A percentile compares a stretch with the other conserved stretches of the same genome.
Evolutionary conservation across 768 basidiomycete species (phyloP).

Genomic region (Mycena haematopus): DNA sequence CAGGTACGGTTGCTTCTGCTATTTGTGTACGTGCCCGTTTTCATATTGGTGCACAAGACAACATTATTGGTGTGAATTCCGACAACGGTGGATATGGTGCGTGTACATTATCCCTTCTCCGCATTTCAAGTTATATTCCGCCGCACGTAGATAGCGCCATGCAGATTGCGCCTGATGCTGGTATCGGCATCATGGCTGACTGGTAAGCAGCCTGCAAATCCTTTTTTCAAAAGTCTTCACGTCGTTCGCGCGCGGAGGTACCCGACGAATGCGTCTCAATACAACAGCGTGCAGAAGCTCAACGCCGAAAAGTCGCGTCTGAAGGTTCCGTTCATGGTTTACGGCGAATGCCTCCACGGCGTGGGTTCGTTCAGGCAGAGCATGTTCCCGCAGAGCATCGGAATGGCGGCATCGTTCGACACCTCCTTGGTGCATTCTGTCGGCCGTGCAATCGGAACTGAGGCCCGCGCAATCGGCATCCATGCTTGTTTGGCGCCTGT

Average conservation of each 20-base stretch:
- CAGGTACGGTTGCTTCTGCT: neutral
- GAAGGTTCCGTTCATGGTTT: conserved; percentile 33
- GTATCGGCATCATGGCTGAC: conserved; percentile 26
- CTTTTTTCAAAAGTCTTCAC: neutral
- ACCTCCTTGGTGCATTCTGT: conserved; percentile 29
- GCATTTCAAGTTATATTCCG: neutral
- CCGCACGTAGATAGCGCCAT: conserved; percentile 19
- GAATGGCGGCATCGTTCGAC: conserved; percentile 32
- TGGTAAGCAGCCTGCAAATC: conserved; percentile 1
- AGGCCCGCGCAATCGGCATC: conserved; percentile 35
- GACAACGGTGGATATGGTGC: conserved; percentile 28
- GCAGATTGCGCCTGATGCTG: conserved; percentile 17
- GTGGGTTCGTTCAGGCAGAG: conserved; percentile 35
- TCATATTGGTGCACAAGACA: conserved; percentile 7
- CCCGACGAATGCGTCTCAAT: conserved; percentile 30
- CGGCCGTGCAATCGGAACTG: conserved; percentile 34
- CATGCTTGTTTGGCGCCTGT: conserved; percentile 35
- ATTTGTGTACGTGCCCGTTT: neutral
- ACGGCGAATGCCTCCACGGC: conserved; percentile 35
- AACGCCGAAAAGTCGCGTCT: conserved; percentile 33
- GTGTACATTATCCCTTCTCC: neutral
- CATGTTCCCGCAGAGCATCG: conserved; percentile 36
- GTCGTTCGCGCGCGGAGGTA: conserved; percentile 14
- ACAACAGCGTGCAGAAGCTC: conserved; percentile 33
- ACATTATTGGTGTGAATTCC: conserved; percentile 26